These are phyloP conservation scores for Xylogone sp. DNA, from an alignment of 2,329 filamentous ascomycete genomes.

Conservation along the genomic window DNA sequence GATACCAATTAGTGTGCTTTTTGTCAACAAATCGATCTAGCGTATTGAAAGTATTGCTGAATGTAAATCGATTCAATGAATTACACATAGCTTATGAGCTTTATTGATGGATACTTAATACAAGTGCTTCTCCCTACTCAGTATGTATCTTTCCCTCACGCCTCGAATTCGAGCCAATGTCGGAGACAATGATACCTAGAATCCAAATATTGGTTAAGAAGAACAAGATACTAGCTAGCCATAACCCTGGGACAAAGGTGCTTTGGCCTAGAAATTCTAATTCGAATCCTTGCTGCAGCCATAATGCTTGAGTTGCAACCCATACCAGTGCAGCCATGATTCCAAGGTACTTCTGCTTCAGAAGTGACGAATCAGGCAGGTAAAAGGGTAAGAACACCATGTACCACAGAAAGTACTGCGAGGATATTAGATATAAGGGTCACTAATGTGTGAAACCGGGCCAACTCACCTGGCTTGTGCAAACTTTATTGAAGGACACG, in stretches of 20 bases:
- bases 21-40: background rate
- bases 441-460: background rate
- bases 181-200: conserved; percentile 71
- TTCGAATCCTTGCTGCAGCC: conserved; percentile 71
- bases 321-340: conserved; percentile 64
- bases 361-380: conserved; percentile 73
- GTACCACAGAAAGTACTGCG: conserved; percentile 97
- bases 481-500: conserved; percentile 97
- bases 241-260: conserved; percentile 83
- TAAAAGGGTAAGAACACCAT: conserved; percentile 90
- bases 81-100: background rate
- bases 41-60: conserved; percentile 1
- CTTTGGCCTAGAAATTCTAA: conserved; percentile 78
- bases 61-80: background rate
- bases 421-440: conserved; percentile 1
- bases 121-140: background rate
- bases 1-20: background rate
- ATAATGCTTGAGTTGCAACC: conserved; percentile 70
- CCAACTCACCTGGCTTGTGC: conserved; percentile 80
- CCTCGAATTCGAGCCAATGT: conserved; percentile 38
- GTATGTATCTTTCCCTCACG: background rate
- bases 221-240: conserved; percentile 70
- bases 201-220: conserved; percentile 88
- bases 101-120: background rate
- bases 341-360: conserved; percentile 58